Evolutionary conservation across 2,329 filamentous ascomycete genomes (phyloP).

Genomic region (Sporothrix mexicana): DNA sequence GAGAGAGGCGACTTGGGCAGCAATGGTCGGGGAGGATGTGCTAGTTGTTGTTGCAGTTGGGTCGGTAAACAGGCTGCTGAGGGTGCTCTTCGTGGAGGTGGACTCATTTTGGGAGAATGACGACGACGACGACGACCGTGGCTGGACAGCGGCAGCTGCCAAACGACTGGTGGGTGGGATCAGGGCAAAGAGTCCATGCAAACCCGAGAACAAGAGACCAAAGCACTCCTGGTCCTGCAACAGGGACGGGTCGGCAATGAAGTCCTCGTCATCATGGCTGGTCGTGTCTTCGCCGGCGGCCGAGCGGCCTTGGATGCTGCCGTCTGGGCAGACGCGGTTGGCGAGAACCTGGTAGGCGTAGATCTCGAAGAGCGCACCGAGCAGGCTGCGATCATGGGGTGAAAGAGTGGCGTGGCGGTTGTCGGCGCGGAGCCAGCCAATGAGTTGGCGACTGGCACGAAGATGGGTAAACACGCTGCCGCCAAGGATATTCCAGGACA

Average conservation of each 20-base stretch:
- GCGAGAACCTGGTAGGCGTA: constrained; percentile 37
- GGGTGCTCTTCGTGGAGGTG: not conserved
- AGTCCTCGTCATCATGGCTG: constrained; percentile 37
- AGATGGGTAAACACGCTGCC: constrained; percentile 38
- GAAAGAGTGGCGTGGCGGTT: constrained; percentile 16
- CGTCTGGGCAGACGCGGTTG: constrained; percentile 37
- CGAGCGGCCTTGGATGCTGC: constrained; percentile 27
- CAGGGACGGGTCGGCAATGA: constrained; percentile 35
- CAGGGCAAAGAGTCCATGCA: constrained; percentile 38
- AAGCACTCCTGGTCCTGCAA: constrained; percentile 35
- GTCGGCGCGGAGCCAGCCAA: constrained; percentile 40
- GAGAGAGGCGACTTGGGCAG: constrained; percentile 26
- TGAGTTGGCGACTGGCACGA: constrained; percentile 38
- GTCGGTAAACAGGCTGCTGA: constrained; percentile 14
- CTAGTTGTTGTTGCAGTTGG: not conserved
- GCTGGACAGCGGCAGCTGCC: constrained; percentile 24
- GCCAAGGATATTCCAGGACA: constrained; percentile 36
- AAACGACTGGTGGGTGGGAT: constrained; percentile 35
- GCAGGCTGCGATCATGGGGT: constrained; percentile 34
- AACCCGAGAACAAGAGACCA: constrained; percentile 37
- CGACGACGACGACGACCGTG: not conserved
- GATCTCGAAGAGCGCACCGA: constrained; percentile 36
- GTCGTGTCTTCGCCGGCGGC: constrained; percentile 13
- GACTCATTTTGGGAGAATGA: not conserved
- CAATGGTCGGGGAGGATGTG: not conserved